phyloP scores from a whole-genome alignment of 371 early-diverging fungal species.

The Blakeslea trispora region DNA sequence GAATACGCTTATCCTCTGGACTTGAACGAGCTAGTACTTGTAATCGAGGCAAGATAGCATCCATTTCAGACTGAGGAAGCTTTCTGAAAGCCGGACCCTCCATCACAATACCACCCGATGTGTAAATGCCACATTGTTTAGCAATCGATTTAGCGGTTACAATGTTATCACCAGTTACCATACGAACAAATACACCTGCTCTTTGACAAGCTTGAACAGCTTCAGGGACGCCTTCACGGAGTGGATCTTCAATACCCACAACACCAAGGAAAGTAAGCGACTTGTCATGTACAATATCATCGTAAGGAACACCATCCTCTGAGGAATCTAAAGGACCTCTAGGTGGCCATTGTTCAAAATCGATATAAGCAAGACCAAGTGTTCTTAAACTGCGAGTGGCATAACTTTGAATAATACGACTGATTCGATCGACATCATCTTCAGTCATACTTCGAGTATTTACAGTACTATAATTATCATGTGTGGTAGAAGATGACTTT shows the following conservation, averaged over 20 bases:
- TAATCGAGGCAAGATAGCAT: constrained; percentile 58
- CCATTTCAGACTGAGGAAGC: constrained; percentile 55
- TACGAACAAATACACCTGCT: constrained; percentile 78
- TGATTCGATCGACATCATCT: constrained; percentile 47
- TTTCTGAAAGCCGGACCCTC: constrained; percentile 66
- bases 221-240: constrained; percentile 68
- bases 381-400: constrained; percentile 63
- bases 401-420: constrained; percentile 60
- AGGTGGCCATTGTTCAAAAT: constrained; percentile 60
- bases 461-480: constrained; percentile 44
- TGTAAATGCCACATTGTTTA: constrained; percentile 66
- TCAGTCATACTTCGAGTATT: constrained; percentile 45
- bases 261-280: constrained; percentile 53
- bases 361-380: constrained; percentile 69
- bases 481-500: constrained; percentile 21
- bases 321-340: constrained; percentile 17
- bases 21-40: constrained; percentile 71
- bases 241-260: constrained; percentile 73
- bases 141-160: constrained; percentile 70
- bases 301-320: constrained; percentile 53
- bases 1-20: constrained; percentile 68
- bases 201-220: constrained; percentile 61
- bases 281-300: constrained; percentile 44
- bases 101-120: constrained; percentile 60
- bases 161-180: constrained; percentile 82